phyloP scores from a whole-genome alignment of 345 rosid genomes.

The Sonneratia alba region DNA sequence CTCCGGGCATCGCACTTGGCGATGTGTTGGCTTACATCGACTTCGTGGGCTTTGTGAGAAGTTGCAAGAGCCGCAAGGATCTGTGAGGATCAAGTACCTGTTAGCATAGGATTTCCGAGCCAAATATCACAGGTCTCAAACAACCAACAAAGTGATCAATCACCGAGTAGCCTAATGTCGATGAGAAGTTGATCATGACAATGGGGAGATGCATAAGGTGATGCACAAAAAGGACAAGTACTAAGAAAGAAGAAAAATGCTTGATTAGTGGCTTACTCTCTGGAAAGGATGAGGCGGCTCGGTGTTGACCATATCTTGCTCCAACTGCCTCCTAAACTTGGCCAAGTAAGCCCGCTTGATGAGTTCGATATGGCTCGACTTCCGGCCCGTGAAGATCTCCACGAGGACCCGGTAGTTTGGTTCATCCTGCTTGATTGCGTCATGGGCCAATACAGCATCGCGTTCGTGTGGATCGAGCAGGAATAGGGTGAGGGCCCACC shows the following conservation, averaged over 20 bases:
- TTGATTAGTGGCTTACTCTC: constrained; percentile 26
- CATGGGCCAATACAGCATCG: constrained; percentile 39
- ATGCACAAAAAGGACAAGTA: background rate
- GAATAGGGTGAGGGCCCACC: constrained; percentile 30
- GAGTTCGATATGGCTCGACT: constrained; percentile 48
- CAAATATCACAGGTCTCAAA: background rate
- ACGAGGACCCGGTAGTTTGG: constrained; percentile 31
- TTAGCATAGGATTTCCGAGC: background rate
- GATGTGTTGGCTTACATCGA: constrained; percentile 43
- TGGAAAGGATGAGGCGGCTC: constrained; percentile 60
- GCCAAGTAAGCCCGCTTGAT: constrained; percentile 43
- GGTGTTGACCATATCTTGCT: constrained; percentile 41
- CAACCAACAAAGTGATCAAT: background rate
- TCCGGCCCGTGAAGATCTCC: constrained; percentile 51
- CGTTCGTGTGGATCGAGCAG: constrained; percentile 43
- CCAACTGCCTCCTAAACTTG: constrained; percentile 36
- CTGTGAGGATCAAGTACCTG: constrained; percentile 16
- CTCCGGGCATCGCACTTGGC: constrained; percentile 56
- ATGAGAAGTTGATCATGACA: background rate
- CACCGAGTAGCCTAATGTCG: background rate
- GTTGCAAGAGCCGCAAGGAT: constrained; percentile 48
- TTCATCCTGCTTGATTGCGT: constrained; percentile 33
- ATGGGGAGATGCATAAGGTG: background rate
- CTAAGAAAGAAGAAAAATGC: background rate
- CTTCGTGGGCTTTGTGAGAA: constrained; percentile 62